Percentiles rank a stretch among this genome's conserved stretches.
These are phyloP conservation scores for Leptoxyphium fumago DNA, from an alignment of 2,329 filamentous ascomycete genomes.

Conservation along the genomic window DNA sequence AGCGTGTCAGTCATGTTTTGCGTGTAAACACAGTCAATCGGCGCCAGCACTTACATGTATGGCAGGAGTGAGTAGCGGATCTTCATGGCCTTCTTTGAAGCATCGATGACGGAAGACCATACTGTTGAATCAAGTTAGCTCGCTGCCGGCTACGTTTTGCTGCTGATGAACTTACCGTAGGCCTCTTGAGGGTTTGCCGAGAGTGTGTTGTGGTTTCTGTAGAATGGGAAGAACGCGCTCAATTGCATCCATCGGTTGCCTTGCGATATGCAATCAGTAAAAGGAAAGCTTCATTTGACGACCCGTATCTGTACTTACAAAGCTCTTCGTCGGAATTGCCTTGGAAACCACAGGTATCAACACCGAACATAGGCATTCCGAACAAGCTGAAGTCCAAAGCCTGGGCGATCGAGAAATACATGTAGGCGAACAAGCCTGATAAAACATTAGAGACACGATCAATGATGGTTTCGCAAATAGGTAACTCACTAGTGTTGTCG, in stretches of 20 bases:
- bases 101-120: conserved; percentile 47
- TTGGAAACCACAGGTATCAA: conserved; percentile 64
- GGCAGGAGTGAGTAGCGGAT: conserved; percentile 57
- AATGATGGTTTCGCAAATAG: conserved; percentile 28
- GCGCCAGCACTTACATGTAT: background rate
- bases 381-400: conserved; percentile 50
- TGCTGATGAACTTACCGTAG: conserved; percentile 29
- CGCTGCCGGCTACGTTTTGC: too few relatives aligned
- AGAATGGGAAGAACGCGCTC: conserved; percentile 56
- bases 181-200: conserved; percentile 48
- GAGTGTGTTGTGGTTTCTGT: conserved; percentile 54
- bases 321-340: conserved; percentile 51
- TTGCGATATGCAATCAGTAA: background rate
- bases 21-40: conserved; percentile 61
- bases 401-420: conserved; percentile 65
- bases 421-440: conserved; percentile 48
- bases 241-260: background rate
- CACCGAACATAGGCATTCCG: conserved; percentile 33
- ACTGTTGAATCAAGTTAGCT: conserved; percentile 12
- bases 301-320: conserved; percentile 54
- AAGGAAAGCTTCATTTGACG: too few relatives aligned
- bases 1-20: conserved; percentile 43
- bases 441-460: conserved; percentile 20
- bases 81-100: conserved; percentile 53
- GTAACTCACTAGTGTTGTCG: conserved; percentile 34